phyloP scores from a whole-genome alignment of 495 filamentous ascomycete genomes.

The Penicillium desertorum region DNA sequence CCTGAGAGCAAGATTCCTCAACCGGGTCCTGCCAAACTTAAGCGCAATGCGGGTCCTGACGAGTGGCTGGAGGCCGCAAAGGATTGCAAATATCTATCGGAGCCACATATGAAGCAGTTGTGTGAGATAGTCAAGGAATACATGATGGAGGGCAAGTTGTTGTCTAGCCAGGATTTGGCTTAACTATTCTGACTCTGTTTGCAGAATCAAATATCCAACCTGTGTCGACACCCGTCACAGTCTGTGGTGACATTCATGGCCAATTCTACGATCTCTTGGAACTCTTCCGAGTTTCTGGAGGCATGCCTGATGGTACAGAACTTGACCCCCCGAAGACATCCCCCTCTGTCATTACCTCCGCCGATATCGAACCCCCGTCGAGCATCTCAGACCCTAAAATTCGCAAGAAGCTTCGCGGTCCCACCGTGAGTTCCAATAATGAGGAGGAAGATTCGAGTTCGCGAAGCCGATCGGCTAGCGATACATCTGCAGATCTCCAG shows the following conservation, averaged over 20 bases:
- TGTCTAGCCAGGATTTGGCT: background rate
- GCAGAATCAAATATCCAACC: slow-evolving; percentile 97
- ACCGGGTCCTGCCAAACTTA: slow-evolving; percentile 84
- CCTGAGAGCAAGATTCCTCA: slow-evolving; percentile 68
- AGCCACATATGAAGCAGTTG: slow-evolving; percentile 94
- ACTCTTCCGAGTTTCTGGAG: slow-evolving; percentile 92
- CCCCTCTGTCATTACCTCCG: slow-evolving; percentile 70
- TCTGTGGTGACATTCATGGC: slow-evolving; percentile 97
- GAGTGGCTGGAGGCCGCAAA: slow-evolving; percentile 96
- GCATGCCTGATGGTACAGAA: slow-evolving; percentile 80
- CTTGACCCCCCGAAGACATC: slow-evolving; percentile 62
- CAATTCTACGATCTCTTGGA: slow-evolving; percentile 99
- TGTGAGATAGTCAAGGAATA: slow-evolving; percentile 99
- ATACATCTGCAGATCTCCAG: slow-evolving; percentile 41
- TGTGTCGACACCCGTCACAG: slow-evolving; percentile 91
- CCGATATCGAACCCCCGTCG: slow-evolving; percentile 83
- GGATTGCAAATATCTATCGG: slow-evolving; percentile 93
- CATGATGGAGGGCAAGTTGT: slow-evolving; percentile 82
- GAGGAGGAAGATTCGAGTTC: slow-evolving; percentile 43
- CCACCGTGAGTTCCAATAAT: slow-evolving; percentile 43
- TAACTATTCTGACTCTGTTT: background rate
- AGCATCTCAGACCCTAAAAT: slow-evolving; percentile 82
- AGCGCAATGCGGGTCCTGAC: slow-evolving; percentile 79
- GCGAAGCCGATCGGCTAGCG: slow-evolving; percentile 41
- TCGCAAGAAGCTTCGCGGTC: slow-evolving; percentile 71